Base-by-base conservation (phyloP, 2,329 filamentous ascomycete species). In the Cryphonectria nitschkei region DNA sequence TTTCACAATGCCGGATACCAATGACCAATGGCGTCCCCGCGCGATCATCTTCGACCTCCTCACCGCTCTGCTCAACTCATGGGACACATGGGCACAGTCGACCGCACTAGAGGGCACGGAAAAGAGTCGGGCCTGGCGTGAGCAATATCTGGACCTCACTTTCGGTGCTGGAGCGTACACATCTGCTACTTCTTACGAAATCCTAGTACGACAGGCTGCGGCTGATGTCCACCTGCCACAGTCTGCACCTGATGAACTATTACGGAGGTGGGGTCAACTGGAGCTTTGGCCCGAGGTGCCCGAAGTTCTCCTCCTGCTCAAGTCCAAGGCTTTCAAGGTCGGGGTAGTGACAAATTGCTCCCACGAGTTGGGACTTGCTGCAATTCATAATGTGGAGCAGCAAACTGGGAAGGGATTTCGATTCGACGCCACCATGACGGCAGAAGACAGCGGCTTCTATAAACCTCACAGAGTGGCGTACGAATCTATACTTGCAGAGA, bases 31-130 rank as follows among this genome's bases (percentile, higher is more conserved):
- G 79, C 74, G 70, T 5, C 79, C 79, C 1, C 77, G 78, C 74
- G 81, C 76, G 63, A 75, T 83, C 1, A 72, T 82, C 41, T 82
- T 83, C 43, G 81, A 83, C 70, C 80, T 83, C 39, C 78, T 83
- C 34, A 83, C 81, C 1, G 81, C 76, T 19, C 78, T 83, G 0
- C 73, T 81, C 8, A 77, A 83, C 74, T 82, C 80, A 2, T 82
- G 81, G 81, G 77, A 74, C 19, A 72, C 82, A 11, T 83, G 81
- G 81, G 75, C 80, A 43, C 73, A 76, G 26, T 79, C 76, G 8
- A 78, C 78, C 0, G 76, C 78, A 0, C 75, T 78, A 73, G 13
- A 34, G 11, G 37, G 72, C n/a, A 39, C 74, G 8, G 71, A 70
- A 5, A 77, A 80, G 52, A 79, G 78, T 26, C 69, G 73, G 29